Conservation (phyloP, 192 early-diverging fungal genomes). For the Umbelopsis sp. region DNA sequence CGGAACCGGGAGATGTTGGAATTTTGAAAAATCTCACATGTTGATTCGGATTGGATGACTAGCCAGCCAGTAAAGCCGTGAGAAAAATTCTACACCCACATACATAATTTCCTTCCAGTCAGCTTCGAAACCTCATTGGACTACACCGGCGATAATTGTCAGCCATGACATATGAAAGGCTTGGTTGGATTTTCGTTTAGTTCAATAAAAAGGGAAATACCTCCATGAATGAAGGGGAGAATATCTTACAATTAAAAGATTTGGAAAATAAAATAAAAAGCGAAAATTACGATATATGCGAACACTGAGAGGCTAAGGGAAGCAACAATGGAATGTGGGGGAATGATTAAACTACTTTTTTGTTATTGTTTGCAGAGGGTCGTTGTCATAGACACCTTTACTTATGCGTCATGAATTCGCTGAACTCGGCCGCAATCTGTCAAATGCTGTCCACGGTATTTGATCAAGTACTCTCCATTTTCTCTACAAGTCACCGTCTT, state of each 20-base stretch:
- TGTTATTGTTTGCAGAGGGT: neutral
- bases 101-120: slow-evolving; percentile 4
- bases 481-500: slow-evolving; percentile 58
- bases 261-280: neutral
- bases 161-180: neutral
- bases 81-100: neutral
- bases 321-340: neutral
- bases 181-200: neutral
- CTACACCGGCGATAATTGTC: neutral
- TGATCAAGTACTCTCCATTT: slow-evolving; percentile 54
- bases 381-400: neutral
- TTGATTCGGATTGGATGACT: neutral
- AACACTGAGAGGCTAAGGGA: neutral
- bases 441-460: slow-evolving; percentile 59
- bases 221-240: neutral
- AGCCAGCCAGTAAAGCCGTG: neutral
- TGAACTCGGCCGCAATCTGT: slow-evolving; percentile 50
- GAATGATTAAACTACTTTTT: slow-evolving; percentile 9
- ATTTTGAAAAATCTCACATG: slow-evolving; percentile 19
- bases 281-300: neutral
- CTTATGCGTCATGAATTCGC: slow-evolving; percentile 38
- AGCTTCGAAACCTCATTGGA: slow-evolving; percentile 17
- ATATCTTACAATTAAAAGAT: neutral
- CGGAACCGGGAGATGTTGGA: neutral
- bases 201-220: neutral